Evolutionary conservation across 2,329 filamentous ascomycete species (phyloP).

Genomic region (Polychaeton citri): DNA sequence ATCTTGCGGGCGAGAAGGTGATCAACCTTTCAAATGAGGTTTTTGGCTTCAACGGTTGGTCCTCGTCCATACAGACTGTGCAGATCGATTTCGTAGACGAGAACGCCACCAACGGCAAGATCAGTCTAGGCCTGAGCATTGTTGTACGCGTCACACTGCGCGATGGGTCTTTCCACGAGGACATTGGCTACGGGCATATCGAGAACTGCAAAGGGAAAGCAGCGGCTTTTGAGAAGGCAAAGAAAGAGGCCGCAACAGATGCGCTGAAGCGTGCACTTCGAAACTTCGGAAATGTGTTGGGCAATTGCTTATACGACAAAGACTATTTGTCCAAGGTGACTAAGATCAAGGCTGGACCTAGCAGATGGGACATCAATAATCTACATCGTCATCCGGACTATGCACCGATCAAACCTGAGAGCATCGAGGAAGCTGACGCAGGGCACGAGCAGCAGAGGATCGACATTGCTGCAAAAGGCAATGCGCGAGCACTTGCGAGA

Average conservation of each 20-base stretch:
- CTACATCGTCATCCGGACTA: conserved; percentile 73
- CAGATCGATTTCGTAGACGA: conserved; percentile 95
- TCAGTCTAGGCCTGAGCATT: conserved; percentile 77
- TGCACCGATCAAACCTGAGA: conserved; percentile 45
- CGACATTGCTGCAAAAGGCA: conserved; percentile 11
- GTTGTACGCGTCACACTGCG: conserved; percentile 80
- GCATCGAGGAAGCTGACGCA: conserved; percentile 11
- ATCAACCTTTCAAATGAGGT: conserved; percentile 91
- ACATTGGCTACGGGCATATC: conserved; percentile 91
- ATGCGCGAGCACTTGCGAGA: conserved; percentile 11
- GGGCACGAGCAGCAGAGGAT: conserved; percentile 5
- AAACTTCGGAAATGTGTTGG: conserved; percentile 89
- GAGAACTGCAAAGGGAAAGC: conserved; percentile 95
- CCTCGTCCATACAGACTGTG: conserved; percentile 84
- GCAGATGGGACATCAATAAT: conserved; percentile 64
- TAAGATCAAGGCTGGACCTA: conserved; percentile 69
- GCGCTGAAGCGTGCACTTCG: conserved; percentile 78
- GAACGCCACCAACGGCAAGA: conserved; percentile 59
- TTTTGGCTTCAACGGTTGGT: conserved; percentile 97
- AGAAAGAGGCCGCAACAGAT: conserved; percentile 95
- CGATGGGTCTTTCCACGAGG: conserved; percentile 95
- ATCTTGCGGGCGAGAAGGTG: conserved; percentile 90
- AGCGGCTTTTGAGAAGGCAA: conserved; percentile 92
- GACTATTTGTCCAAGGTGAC: conserved; percentile 82
- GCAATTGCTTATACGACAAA: conserved; percentile 98